phyloP scores from a whole-genome alignment of 2,329 filamentous ascomycete species.

The Hymenoscyphus linearis region DNA sequence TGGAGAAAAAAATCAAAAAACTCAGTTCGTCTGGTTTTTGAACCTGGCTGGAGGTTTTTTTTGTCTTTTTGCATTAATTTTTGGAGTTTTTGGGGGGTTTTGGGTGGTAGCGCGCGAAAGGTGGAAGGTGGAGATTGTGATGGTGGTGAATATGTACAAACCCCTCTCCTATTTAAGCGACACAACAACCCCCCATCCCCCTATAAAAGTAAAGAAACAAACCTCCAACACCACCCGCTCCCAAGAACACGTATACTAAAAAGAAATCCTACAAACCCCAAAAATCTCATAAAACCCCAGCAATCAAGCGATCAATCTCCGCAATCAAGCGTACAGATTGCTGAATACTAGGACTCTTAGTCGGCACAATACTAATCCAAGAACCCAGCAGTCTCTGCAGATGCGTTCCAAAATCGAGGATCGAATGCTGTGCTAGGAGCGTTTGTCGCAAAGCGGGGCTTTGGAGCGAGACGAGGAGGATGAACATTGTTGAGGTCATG shows the following conservation, averaged over 20 bases:
- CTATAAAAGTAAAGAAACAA: not conserved
- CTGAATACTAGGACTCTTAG: conserved; percentile 38
- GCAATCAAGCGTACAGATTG: conserved; percentile 43
- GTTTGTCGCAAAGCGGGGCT: conserved; percentile 11
- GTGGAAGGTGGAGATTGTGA: too few relatives aligned
- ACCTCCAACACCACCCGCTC: not conserved
- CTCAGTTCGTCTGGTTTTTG: too few relatives aligned
- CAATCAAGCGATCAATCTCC: conserved; percentile 40
- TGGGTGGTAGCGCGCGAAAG: too few relatives aligned
- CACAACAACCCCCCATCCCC: too few relatives aligned
- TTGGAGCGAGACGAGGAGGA: conserved; percentile 18
- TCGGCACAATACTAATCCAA: conserved; percentile 17
- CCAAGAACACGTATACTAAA: not conserved
- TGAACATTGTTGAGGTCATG: conserved; percentile 22
- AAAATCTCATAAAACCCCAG: not conserved
- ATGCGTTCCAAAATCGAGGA: conserved; percentile 14
- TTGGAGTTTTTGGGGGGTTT: too few relatives aligned
- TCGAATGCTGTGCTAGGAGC: conserved; percentile 14
- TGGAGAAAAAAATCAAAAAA: too few relatives aligned
- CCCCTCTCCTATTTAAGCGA: too few relatives aligned
- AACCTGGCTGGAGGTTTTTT: too few relatives aligned
- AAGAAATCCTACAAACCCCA: not conserved
- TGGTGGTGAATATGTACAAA: too few relatives aligned
- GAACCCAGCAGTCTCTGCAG: conserved; percentile 13
- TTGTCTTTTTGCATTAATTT: too few relatives aligned